A percentile compares a stretch with the other conserved stretches of the same genome.
phyloP scores from a whole-genome alignment of 2,329 filamentous ascomycete genomes.

The Keithomyces neogunnii region DNA sequence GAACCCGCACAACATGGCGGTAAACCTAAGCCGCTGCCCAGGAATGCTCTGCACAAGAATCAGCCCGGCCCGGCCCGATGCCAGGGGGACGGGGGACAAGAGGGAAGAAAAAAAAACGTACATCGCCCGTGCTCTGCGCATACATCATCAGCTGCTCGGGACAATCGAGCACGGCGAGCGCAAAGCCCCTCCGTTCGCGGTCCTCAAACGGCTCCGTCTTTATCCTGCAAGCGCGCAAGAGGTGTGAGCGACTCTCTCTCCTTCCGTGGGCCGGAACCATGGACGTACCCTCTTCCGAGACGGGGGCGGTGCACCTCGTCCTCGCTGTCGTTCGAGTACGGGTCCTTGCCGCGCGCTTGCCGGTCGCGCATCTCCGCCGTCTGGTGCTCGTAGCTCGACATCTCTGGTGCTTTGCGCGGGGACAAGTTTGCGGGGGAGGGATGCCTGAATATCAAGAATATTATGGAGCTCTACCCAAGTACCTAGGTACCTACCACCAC shows the following conservation, averaged over 20 bases:
- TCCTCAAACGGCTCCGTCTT: slow-evolving; percentile 31
- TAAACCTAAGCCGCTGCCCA: slow-evolving; percentile 47
- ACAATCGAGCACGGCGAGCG: slow-evolving; percentile 44
- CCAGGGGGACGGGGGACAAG: not conserved
- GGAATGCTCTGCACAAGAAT: slow-evolving; percentile 40
- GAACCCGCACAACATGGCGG: slow-evolving; percentile 45
- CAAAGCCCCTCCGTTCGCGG: slow-evolving; percentile 37
- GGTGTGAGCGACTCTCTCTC: too few species aligned
- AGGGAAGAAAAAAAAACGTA: slow-evolving; percentile 25
- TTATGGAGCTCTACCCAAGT: too few species aligned
- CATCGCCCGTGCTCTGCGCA: slow-evolving; percentile 44
- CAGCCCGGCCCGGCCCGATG: not conserved
- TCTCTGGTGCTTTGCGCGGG: too few species aligned
- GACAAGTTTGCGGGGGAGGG: too few species aligned
- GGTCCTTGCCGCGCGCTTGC: slow-evolving; percentile 51
- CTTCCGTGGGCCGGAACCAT: not conserved
- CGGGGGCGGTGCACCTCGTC: slow-evolving; percentile 18
- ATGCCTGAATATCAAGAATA: too few species aligned
- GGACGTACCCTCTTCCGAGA: slow-evolving; percentile 8
- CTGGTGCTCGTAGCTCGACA: not conserved
- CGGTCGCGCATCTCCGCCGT: slow-evolving; percentile 46
- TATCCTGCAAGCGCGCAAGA: not conserved
- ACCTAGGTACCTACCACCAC: too few species aligned
- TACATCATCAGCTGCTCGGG: slow-evolving; percentile 54
- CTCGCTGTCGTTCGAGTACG: slow-evolving; percentile 26